Percentiles rank a stretch among this genome's conserved stretches.
phyloP scores from a whole-genome alignment of 192 early-diverging fungal species.

The Coemansia umbellata region DNA sequence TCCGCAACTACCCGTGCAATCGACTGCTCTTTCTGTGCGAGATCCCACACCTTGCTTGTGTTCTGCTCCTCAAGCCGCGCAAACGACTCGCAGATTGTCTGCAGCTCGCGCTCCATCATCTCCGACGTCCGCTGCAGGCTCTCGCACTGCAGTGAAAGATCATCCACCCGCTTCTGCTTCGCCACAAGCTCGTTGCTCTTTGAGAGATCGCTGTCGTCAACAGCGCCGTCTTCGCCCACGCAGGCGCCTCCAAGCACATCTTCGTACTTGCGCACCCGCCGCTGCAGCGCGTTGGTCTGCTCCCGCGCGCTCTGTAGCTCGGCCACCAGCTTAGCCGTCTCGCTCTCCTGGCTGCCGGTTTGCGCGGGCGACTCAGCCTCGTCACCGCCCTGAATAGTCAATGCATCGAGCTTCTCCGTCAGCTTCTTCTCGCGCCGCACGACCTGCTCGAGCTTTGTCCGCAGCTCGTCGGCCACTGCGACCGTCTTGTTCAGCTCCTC shows the following conservation, averaged over 20 bases:
- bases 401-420: slow-evolving; percentile 39
- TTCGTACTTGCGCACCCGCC: slow-evolving; percentile 45
- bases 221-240: slow-evolving; percentile 14
- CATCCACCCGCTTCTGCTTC: slow-evolving; percentile 51
- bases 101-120: slow-evolving; percentile 55
- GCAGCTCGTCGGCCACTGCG: slow-evolving; percentile 48
- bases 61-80: slow-evolving; percentile 81
- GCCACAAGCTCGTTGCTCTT: slow-evolving; percentile 33
- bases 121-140: slow-evolving; percentile 52
- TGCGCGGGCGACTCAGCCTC: slow-evolving; percentile 23
- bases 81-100: slow-evolving; percentile 59
- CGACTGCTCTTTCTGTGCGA: slow-evolving; percentile 74
- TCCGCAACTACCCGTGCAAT: slow-evolving; percentile 76
- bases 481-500: slow-evolving; percentile 52
- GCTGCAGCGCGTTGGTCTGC: slow-evolving; percentile 18
- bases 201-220: slow-evolving; percentile 1
- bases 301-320: slow-evolving; percentile 33
- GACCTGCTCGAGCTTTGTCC: slow-evolving; percentile 45
- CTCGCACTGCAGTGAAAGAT: slow-evolving; percentile 55
- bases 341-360: slow-evolving; percentile 19
- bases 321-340: slow-evolving; percentile 13
- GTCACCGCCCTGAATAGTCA: slow-evolving; percentile 30
- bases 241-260: slow-evolving; percentile 26
- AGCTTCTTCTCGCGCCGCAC: slow-evolving; percentile 51
- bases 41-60: slow-evolving; percentile 70